Evolutionary conservation across 2,329 filamentous ascomycete genomes (phyloP), one percentile per base, ranked within the genome.

Genomic region (Alternaria sp.): DNA sequence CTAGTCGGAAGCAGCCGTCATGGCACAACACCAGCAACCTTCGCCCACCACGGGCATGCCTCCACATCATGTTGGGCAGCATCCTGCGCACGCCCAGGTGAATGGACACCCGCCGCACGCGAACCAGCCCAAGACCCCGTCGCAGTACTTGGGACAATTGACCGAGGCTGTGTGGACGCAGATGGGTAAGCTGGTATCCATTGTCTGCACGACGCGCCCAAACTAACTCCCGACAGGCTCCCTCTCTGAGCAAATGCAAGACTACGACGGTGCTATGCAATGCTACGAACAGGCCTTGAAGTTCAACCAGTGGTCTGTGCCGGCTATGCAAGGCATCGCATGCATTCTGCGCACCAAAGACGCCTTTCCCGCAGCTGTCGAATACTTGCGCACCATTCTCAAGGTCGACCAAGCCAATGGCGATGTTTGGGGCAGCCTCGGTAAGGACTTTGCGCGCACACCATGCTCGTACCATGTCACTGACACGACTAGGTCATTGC

Each of bases 381-480:
- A 98, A 72, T 98, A 94, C 75, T 84, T 98, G 52, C 89, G 95
- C 71, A 91, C 89, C 61, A 97, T 98, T 59, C 81, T 97, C 53
- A 96, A 97, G 79, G 83, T 98, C 26, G 95, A 99, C 66, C 86
- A 84, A 34, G 89, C 88, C 67, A 97, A 96, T 74, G 95, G 95
- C 58, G 95, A 98, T 78, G 93, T 95, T 42, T 98, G 94, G 95
- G 94, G 94, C 46, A 97, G 93, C 75, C 84, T 98, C 29, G 94
- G 92, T 95, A 84, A 65, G 86, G 8, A 48, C 31, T 34, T 26
- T 44, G 6, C 36, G 7, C 44, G 21, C 31, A 48, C 11, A 48
- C 11, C 44, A 23, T 24, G 17, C 34, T 17, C 21, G 17, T 54
- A 52, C 7, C 48, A 13, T 17, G 17, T 51, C 51, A 26, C 65